Evolutionary conservation across 164 flowering plant species (phyloP).

Genomic region (Buxus sempervirens): DNA sequence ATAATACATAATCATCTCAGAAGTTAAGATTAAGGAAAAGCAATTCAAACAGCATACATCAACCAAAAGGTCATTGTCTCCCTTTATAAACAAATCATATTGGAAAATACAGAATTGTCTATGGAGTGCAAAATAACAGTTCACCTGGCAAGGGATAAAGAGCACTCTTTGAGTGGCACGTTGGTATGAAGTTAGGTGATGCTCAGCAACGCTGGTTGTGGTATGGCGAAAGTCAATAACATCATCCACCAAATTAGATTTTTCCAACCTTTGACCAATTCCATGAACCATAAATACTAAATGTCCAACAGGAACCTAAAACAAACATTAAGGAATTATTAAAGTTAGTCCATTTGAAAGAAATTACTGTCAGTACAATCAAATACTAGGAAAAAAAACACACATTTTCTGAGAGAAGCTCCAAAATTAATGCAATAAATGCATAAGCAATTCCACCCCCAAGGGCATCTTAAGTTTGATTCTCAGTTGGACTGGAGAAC

Average conservation of each 20-base stretch:
- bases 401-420: not conserved
- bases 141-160: constrained; percentile 95
- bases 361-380: not conserved
- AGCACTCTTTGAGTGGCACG: constrained; percentile 83
- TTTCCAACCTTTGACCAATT: constrained; percentile 96
- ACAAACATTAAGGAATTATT: not conserved
- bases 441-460: not conserved
- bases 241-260: constrained; percentile 96
- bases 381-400: no score
- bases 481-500: no score
- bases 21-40: not conserved
- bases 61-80: not conserved
- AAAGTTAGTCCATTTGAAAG: not conserved
- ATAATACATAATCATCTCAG: not conserved
- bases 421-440: not conserved
- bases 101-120: not conserved
- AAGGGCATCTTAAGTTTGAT: no score
- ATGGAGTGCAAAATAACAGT: not conserved
- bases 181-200: constrained; percentile 77
- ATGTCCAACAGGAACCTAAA: constrained; percentile 93
- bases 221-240: constrained; percentile 83
- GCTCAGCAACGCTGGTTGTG: constrained; percentile 77
- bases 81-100: not conserved
- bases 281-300: constrained; percentile 99
- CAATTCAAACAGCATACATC: not conserved